Percentiles rank a stretch among this genome's conserved stretches.
These are phyloP conservation scores for Schizopora paradoxa DNA, from an alignment of 1,284 basidiomycete genomes.

Conservation along the genomic window DNA sequence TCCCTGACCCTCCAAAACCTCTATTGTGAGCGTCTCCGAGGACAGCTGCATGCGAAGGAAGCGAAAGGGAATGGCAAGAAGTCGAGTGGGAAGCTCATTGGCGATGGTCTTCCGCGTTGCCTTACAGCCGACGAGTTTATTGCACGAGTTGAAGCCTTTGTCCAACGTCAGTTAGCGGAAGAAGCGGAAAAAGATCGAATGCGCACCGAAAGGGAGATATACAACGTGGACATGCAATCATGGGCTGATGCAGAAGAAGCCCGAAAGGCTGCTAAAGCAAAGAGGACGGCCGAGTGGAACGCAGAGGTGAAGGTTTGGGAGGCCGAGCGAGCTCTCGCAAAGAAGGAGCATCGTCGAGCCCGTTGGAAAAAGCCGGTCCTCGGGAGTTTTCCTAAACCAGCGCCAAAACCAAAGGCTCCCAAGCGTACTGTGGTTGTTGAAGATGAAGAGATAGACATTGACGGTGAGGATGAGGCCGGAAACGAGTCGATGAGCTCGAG, in stretches of 20 bases:
- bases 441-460: neutral
- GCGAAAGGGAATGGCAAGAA: neutral
- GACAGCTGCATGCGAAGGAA: neutral
- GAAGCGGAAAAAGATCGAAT: neutral
- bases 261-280: slow-evolving; percentile 1
- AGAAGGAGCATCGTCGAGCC: too few relatives aligned
- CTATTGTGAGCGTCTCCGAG: slow-evolving; percentile 2
- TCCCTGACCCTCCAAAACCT: slow-evolving; percentile 4
- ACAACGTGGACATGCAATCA: neutral
- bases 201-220: neutral
- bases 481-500: neutral
- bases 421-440: neutral
- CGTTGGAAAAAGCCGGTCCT: too few relatives aligned
- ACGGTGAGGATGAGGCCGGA: neutral
- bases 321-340: too few relatives aligned
- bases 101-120: slow-evolving; percentile 2
- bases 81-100: slow-evolving; percentile 3
- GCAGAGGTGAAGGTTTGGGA: too few relatives aligned
- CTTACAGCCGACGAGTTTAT: slow-evolving; percentile 6
- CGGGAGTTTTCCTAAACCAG: too few relatives aligned
- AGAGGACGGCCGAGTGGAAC: too few relatives aligned
- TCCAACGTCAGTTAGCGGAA: neutral
- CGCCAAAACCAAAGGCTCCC: too few relatives aligned
- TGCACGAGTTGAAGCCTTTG: neutral
- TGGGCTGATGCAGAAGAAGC: neutral